Evolutionary conservation across 1,139 yeast species (phyloP).

Genomic region (Yamadazyma diospyri): DNA sequence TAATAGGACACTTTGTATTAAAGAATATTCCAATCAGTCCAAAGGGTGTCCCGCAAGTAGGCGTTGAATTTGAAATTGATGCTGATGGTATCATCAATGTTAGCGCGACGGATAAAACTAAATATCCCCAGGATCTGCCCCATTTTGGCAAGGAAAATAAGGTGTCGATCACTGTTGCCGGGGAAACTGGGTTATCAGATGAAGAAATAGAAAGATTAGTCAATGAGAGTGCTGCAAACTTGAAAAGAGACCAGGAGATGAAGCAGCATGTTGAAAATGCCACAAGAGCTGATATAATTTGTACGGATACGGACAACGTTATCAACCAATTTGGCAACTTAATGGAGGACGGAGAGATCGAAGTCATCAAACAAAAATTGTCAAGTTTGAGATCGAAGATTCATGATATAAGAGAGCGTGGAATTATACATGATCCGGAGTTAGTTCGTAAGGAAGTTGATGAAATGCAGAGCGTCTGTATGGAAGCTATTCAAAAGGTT

Average conservation of each 20-base stretch:
- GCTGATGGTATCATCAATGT: slow-evolving; percentile 83
- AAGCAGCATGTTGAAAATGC: slow-evolving; percentile 45
- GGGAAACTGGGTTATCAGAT: slow-evolving; percentile 64
- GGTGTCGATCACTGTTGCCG: slow-evolving; percentile 66
- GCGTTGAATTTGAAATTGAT: slow-evolving; percentile 71
- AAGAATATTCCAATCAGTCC: slow-evolving; percentile 67
- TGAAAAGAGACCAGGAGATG: slow-evolving; percentile 40
- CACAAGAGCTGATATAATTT: slow-evolving; percentile 51
- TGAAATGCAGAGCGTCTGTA: slow-evolving; percentile 47
- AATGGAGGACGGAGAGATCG: slow-evolving; percentile 37
- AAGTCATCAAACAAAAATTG: slow-evolving; percentile 26
- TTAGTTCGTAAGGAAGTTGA: slow-evolving; percentile 43
- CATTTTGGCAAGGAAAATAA: slow-evolving; percentile 30
- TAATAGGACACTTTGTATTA: slow-evolving; percentile 69
- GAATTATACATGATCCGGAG: slow-evolving; percentile 32
- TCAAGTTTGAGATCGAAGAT: slow-evolving; percentile 40
- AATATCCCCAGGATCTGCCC: slow-evolving; percentile 34
- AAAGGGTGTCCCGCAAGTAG: slow-evolving; percentile 76
- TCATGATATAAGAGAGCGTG: slow-evolving; percentile 39
- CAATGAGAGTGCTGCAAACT: slow-evolving; percentile 44
- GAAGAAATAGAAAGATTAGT: slow-evolving; percentile 58
- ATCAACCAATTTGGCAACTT: slow-evolving; percentile 41
- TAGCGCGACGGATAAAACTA: slow-evolving; percentile 63
- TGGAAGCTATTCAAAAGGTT: slow-evolving; percentile 52
- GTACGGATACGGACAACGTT: slow-evolving; percentile 54